Evolutionary conservation across 208 protist genomes (phyloP), one percentile per base, ranked within the genome.

Genomic region (Tritrichomonas musculus): DNA sequence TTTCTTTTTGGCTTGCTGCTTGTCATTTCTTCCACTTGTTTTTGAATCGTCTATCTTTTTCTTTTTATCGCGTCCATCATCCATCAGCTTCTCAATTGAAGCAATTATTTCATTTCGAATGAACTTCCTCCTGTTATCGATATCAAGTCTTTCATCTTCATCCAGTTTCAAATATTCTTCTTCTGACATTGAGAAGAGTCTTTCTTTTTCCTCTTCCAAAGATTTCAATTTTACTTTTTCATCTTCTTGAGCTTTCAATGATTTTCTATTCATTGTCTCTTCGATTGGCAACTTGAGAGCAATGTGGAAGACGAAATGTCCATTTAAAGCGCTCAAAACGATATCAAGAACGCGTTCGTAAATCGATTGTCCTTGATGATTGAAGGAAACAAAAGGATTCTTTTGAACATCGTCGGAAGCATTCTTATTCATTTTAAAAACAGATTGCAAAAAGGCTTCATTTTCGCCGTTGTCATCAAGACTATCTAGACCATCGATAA

Each of bases 241-340:
- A 57, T 88, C 77, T 57, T 53, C 47, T 88, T 88, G 30, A 39
- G 33, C 5, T 57, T 20, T 33, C n/a, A 14, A 0, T 41, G 1
- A 14, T 88, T 60, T 60, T 47, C 77, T 5, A 17, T 57, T 33
- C 17, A 60, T 39, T 47, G 27, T 27, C 39, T 88, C 17, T 50
- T 88, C 77, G 2, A 20, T 20, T 47, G 47, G 44, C 20, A 88
- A 39, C 57, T 47, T 47, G 0, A 88, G 1, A 9, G 77, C 47
- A 57, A 88, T 88, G 20, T 88, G 77, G 47, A 88, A 88, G 9
- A 88, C 47, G 30, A 44, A 88, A 57, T 88, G 77, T 17, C 77
- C 77, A 57, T 88, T 47, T 8, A 88, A 27, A 39, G 41, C 27
- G 13, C 33, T 57, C 2, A 88, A n/a, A 57, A 88, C 13, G 14